Base-by-base conservation (phyloP, 2,329 filamentous ascomycete species). In the Hypomyces perniciosus region DNA sequence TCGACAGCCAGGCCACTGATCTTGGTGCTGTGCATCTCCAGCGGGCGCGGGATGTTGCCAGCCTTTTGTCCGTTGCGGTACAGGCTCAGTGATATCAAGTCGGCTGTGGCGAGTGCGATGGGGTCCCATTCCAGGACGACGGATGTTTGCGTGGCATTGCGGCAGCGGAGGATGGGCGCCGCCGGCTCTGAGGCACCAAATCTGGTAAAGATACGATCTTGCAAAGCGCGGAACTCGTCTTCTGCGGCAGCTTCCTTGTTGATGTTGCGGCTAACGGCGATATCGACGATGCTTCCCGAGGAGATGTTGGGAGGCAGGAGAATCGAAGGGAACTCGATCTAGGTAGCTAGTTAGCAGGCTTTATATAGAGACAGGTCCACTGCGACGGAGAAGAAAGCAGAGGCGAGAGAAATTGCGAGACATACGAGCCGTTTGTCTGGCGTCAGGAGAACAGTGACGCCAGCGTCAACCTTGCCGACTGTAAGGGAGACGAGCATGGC, bases 311-410 rank as follows among this genome's bases (percentile, higher is more conserved):
- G 88, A 2, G 93, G 93, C 12, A 99, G 85, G 45, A 99, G 87
- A 59, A 99, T 96, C 43, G 93, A 97, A 34, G 93, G 93, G 66
- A 99, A 99, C 68, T 99, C 93, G 68, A 99, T 97, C 92, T 97
- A 68, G 35, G 47, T 27, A 65, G 61, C 13, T 13, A 31, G 44
- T 10, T 28, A 8, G 30, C 2, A 9, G 31, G 7, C n/a, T 30
- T 33, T 40, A 4, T 37, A 26, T 5, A 30, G 48, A 33, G 39
- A 13, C 27, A 7, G 39, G 28, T 6, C 10, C 9, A 13, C 7
- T 12, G 13, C 10, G 5, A 12, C 20, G n/a, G n/a, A 6, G 5
- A 26, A 29, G 28, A 29, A 34, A 44, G n/a, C 13, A 27, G 10
- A 29, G 39, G 40, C 30, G 29, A 27, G 42, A 30, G 35, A 50